These are phyloP conservation scores for Metroxylon sagu DNA, from an alignment of 176 grass and related monocot genomes.

Conservation along the genomic window DNA sequence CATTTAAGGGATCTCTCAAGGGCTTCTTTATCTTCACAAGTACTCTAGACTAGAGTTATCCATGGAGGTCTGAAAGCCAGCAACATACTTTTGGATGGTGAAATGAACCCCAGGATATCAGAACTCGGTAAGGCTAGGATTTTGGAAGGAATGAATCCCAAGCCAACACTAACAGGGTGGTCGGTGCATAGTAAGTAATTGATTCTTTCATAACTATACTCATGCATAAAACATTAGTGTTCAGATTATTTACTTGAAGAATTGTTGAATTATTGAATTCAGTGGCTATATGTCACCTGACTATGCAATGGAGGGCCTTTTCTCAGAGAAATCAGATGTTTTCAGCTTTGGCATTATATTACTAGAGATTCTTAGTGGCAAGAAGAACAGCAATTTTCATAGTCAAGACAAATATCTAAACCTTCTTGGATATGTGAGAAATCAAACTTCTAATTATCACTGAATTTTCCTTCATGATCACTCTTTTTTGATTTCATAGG, in stretches of 20 bases:
- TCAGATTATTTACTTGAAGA: too few relatives aligned
- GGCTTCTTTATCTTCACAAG: constrained; percentile 7
- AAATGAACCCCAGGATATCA: constrained; percentile 8
- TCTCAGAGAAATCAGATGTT: constrained; percentile 16
- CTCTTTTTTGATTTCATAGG: too few relatives aligned
- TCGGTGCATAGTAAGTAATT: background rate
- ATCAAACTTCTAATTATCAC: background rate
- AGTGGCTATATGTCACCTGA: constrained; percentile 17
- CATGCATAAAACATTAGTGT: too few relatives aligned
- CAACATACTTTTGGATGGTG: constrained; percentile 10
- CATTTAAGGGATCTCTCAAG: constrained; percentile 2
- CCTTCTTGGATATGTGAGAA: background rate
- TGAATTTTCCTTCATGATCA: too few relatives aligned
- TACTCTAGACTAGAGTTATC: constrained; percentile 7
- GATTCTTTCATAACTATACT: too few relatives aligned
- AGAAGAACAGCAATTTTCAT: background rate
- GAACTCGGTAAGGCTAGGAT: constrained; percentile 5
- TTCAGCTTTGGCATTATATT: constrained; percentile 15
- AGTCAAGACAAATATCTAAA: background rate
- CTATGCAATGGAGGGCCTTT: constrained; percentile 4
- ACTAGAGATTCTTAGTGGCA: constrained; percentile 10
- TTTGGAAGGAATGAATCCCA: background rate
- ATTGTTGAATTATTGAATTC: background rate
- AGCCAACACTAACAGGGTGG: background rate
- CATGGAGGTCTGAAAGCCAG: constrained; percentile 12